A percentile compares a stretch with the other conserved stretches of the same genome.
Evolutionary conservation across 352 stramenopile species (phyloP).

Genomic region (Globisporangium cylindrosporum): DNA sequence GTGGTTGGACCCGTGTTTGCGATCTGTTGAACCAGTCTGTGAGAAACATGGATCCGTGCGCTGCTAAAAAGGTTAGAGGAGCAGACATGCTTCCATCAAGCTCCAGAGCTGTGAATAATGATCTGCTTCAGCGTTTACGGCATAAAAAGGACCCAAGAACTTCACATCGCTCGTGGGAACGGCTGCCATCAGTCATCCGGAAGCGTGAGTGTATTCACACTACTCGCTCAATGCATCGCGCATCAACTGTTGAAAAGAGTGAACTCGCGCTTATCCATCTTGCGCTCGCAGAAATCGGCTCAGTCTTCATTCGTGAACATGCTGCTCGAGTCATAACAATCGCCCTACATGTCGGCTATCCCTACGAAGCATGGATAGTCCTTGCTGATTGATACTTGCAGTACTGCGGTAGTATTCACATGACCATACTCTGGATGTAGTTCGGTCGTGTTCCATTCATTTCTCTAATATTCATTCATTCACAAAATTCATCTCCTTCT

Average conservation of each 20-base stretch:
- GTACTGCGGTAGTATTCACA: too few species aligned
- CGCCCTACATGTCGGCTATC: too few species aligned
- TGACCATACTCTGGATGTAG: too few species aligned
- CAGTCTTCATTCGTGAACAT: too few species aligned
- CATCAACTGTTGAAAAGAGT: neutral
- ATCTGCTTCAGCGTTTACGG: neutral
- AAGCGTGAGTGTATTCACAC: neutral
- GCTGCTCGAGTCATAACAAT: too few species aligned
- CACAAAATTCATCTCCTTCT: neutral
- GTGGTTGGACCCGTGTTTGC: conserved; percentile 43
- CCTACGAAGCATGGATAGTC: too few species aligned
- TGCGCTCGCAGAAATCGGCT: too few species aligned
- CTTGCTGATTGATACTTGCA: too few species aligned
- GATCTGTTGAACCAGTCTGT: neutral
- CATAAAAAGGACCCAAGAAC: neutral
- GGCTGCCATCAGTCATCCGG: neutral
- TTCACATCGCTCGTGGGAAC: neutral
- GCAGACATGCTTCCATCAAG: neutral
- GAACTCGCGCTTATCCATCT: too few species aligned
- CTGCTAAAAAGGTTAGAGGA: neutral
- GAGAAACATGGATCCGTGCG: neutral
- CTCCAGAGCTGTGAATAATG: neutral
- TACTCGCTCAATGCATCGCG: neutral
- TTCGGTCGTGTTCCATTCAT: neutral
- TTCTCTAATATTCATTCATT: neutral